A percentile compares a stretch with the other conserved stretches of the same genome.
Conservation (phyloP, 345 rosid genomes). For the Heritiera littoralis region DNA sequence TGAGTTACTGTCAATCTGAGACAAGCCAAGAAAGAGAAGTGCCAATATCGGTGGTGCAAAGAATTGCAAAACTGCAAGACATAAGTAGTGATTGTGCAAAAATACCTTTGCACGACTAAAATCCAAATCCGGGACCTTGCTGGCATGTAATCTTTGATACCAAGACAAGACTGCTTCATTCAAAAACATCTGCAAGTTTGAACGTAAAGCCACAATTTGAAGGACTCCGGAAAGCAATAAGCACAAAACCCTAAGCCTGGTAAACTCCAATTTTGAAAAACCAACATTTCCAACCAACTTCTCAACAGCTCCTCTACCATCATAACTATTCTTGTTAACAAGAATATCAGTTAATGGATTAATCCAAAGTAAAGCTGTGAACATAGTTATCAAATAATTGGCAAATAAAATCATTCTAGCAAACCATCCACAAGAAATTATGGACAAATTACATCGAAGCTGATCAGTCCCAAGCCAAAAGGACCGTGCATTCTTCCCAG, state of each 20-base stretch:
- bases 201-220: conserved; percentile 64
- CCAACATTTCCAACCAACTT: conserved; percentile 68
- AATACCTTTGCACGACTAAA: conserved; percentile 92
- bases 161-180: conserved; percentile 88
- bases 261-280: conserved; percentile 45
- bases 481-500: conserved; percentile 69
- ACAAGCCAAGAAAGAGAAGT: conserved; percentile 63
- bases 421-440: conserved; percentile 82
- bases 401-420: conserved; percentile 61
- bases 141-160: conserved; percentile 90
- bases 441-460: conserved; percentile 55
- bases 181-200: conserved; percentile 85
- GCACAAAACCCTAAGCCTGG: conserved; percentile 52
- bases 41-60: conserved; percentile 62
- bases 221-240: conserved; percentile 54
- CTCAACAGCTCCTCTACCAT: conserved; percentile 32
- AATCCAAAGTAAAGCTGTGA: conserved; percentile 83
- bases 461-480: conserved; percentile 98
- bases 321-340: conserved; percentile 33
- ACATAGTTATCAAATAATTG: conserved; percentile 41
- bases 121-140: conserved; percentile 84
- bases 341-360: conserved; percentile 65
- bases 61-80: conserved; percentile 76
- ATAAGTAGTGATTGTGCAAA: conserved; percentile 81
- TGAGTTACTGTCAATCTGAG: conserved; percentile 55